Base-by-base conservation (phyloP, 164 flowering plant species). In the Annona cherimola region DNA sequence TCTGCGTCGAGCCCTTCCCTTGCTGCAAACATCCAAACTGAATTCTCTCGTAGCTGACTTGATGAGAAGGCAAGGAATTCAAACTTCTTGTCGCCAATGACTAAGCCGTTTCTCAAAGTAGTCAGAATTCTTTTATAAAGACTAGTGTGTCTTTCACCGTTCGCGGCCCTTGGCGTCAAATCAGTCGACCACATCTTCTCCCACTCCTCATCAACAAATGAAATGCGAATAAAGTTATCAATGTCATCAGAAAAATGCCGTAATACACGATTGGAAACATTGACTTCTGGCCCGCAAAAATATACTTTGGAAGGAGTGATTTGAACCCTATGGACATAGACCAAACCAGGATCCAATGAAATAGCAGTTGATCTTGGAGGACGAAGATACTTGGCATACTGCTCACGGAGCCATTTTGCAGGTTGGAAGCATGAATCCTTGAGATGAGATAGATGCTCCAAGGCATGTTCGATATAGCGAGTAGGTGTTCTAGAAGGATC, bases 1-100 rank as follows among this genome's bases (percentile, higher is more conserved):
- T 80, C 85, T 64, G 97, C 94, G 74, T 80, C 83, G 8, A 85
- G 76, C 68, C 85, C 86, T 57, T 66, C 42, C 7, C 64, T 78
- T 42, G 97, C 77, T 65, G 98, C 93, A 88, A 95, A 95, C 92
- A 95, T 86, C 99, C 99, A 95, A 0, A 79, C 82, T 71, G 99
- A 91, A 79, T 85, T 91, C 1, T 89, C 96, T 44, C 91, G 83
- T 45, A 95, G 70, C 60, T 94, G 99, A 72, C 97, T 92, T 14
- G 95, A 82, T 61, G 99, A 92, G 75, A 87, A 92, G 40, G 97
- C 99, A 63, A 94, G 95, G 79, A 94, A 92, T 6, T 94, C 97
- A 79, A 92, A 94, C 73, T 80, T 90, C 83, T 87, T 94, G 69
- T 84, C 81, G 19, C 94, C 99, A 70, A 95, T 86, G 19, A 69